These are phyloP conservation scores for Sphaerobolus stellatus DNA, from an alignment of 1,284 basidiomycete genomes.

Conservation along the genomic window DNA sequence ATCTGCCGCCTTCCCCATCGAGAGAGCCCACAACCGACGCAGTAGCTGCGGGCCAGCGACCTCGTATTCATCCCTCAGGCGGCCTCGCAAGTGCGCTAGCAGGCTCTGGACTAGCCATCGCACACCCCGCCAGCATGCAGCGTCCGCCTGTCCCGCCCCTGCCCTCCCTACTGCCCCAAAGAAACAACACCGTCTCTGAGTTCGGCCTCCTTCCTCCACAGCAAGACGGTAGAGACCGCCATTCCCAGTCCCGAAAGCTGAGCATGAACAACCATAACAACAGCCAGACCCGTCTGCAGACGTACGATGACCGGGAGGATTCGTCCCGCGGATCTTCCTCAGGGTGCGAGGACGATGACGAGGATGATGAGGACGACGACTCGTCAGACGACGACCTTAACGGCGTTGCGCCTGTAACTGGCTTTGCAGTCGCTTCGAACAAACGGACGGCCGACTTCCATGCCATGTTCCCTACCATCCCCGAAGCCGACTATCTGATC, in stretches of 20 bases:
- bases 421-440: slow-evolving; percentile 95
- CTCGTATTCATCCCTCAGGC: slow-evolving; percentile 38
- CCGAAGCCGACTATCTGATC: slow-evolving; percentile 96
- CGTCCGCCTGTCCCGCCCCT: slow-evolving; percentile 40
- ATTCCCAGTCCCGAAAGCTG: slow-evolving; percentile 8
- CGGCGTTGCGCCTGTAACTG: slow-evolving; percentile 79
- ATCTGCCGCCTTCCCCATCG: too few relatives aligned
- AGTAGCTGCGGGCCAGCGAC: too few relatives aligned
- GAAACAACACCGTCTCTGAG: not conserved
- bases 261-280: not conserved
- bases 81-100: slow-evolving; percentile 66
- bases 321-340: slow-evolving; percentile 29
- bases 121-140: slow-evolving; percentile 48
- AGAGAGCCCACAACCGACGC: too few relatives aligned
- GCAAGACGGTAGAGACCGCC: not conserved
- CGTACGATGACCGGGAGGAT: slow-evolving; percentile 14
- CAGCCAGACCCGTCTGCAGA: too few relatives aligned
- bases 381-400: slow-evolving; percentile 26
- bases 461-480: slow-evolving; percentile 85
- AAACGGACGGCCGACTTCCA: slow-evolving; percentile 97
- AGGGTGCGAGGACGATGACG: slow-evolving; percentile 17
- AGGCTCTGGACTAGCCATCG: slow-evolving; percentile 64
- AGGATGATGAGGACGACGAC: slow-evolving; percentile 38
- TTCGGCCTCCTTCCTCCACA: too few relatives aligned
- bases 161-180: slow-evolving; percentile 26